These are phyloP conservation scores for Geoglossum glabrum DNA, from an alignment of 495 filamentous ascomycete species.

Conservation along the genomic window DNA sequence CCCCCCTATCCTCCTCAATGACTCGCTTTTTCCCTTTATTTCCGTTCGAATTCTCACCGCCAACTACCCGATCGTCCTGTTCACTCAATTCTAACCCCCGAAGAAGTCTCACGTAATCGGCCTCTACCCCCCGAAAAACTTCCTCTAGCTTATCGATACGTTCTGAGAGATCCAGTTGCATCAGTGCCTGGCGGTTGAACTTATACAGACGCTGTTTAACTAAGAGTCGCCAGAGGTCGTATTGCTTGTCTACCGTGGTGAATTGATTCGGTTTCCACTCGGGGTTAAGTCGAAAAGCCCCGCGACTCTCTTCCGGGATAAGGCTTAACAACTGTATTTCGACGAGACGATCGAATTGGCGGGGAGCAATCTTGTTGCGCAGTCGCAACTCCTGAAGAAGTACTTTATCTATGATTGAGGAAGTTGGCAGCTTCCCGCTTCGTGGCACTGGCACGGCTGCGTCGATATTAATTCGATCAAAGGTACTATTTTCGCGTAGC, in stretches of 20 bases:
- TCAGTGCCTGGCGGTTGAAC: slow-evolving; percentile 55
- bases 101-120: slow-evolving; percentile 58
- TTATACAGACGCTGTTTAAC: slow-evolving; percentile 66
- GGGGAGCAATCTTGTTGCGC: slow-evolving; percentile 53
- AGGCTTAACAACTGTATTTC: slow-evolving; percentile 75
- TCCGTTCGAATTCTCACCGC: slow-evolving; percentile 10
- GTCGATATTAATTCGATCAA: slow-evolving; percentile 32
- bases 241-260: slow-evolving; percentile 32
- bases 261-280: slow-evolving; percentile 23
- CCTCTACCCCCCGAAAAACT: slow-evolving; percentile 54
- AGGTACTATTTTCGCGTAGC: slow-evolving; percentile 33
- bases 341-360: slow-evolving; percentile 72
- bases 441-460: slow-evolving; percentile 19
- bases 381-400: slow-evolving; percentile 39
- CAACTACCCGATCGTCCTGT: slow-evolving; percentile 3
- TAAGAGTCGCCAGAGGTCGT: slow-evolving; percentile 65
- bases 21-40: slow-evolving; percentile 24
- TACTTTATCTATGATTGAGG: slow-evolving; percentile 37
- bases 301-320: slow-evolving; percentile 31
- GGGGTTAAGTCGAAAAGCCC: background rate
- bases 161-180: slow-evolving; percentile 56
- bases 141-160: slow-evolving; percentile 66
- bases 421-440: slow-evolving; percentile 30
- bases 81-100: slow-evolving; percentile 16
- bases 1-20: slow-evolving; percentile 16